Conservation (phyloP, 179 eudicot genomes). For the Drosera spatulata region DNA sequence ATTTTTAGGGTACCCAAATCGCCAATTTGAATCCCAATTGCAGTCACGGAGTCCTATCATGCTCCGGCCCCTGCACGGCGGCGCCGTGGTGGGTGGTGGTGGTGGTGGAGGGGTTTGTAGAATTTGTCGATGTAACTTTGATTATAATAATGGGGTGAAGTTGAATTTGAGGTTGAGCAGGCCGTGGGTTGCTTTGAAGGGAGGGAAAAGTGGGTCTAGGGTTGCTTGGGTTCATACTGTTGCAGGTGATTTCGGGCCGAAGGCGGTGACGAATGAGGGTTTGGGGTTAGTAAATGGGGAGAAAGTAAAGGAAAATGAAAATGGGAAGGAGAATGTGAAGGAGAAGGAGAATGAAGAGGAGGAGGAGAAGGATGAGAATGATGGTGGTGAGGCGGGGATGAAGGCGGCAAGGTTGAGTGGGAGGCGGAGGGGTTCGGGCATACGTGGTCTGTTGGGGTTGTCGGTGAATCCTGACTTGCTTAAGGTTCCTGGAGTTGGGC, state of each 20-base stretch:
- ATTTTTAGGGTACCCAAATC: neutral
- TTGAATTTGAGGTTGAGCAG: constrained; percentile 4
- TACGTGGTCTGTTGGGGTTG: constrained; percentile 6
- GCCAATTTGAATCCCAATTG: neutral
- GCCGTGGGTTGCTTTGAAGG: constrained; percentile 30
- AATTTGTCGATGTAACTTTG: constrained; percentile 21
- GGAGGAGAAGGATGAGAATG: neutral
- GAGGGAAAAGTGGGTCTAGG: constrained; percentile 12
- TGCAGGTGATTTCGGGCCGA: constrained; percentile 1
- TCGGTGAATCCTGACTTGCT: constrained; percentile 59
- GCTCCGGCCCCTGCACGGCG: neutral
- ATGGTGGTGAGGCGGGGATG: constrained; percentile 10
- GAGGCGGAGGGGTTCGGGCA: constrained; percentile 27
- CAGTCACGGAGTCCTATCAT: neutral
- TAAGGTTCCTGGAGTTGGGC: constrained; percentile 87
- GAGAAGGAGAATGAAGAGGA: neutral
- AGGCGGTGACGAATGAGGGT: constrained; percentile 6
- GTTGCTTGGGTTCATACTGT: constrained; percentile 22
- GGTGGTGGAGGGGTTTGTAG: constrained; percentile 9
- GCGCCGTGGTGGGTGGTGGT: neutral
- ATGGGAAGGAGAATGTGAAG: too few relatives aligned
- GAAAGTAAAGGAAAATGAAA: too few relatives aligned
- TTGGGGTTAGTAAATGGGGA: neutral
- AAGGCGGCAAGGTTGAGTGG: constrained; percentile 25
- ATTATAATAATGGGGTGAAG: neutral